Base-by-base conservation (phyloP, 2,329 filamentous ascomycete species). In the Fusarium irregulare region DNA sequence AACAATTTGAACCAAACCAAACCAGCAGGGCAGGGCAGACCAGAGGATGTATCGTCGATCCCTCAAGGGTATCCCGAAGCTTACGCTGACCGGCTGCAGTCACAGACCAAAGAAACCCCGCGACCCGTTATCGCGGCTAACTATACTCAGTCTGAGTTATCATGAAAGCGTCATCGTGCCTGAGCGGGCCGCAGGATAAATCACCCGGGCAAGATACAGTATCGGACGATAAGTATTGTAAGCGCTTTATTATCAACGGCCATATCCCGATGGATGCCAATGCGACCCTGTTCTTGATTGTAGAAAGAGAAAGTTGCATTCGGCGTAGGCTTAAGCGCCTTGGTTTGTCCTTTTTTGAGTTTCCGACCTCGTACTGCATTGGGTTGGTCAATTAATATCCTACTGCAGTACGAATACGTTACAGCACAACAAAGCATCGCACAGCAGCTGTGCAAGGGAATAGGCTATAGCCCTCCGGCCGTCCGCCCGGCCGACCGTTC, bases 11-110 rank as follows among this genome's bases (percentile, higher is more conserved):
- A 37, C 34, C 34, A 37, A 37, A 37, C 32, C 34, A 37, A 37
- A 37, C 34, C 18, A n/a, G 13, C 30, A 42, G 23, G 23, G 34
- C 34, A 62, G 37, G 28, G 13, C 16, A 54, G 16, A 48, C 18
- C 9, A 44, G 27, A n/a, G 37, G 66, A 66, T 65, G 71, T 65
- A 68, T 71, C 63, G 64, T 73, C 68, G 57, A 75, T 75, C 59
- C 60, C 50, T 53, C 44, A 60, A 60, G 56, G 58, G 60, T 59
- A 66, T 63, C 55, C 56, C 34, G 60, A 56, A 55, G 37, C 28
- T 53, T 64, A 57, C 60, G 23, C 63, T 76, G 74, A 76, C 73
- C 74, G 73, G 71, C 68, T 74, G 68, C 73, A 75, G 66, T 65
- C 66, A 37, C 23, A 27, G 27, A 50, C 44, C 56, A 58, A 60